Evolutionary conservation across 306 rosid species (phyloP).

Genomic region (Dryas alaskensis): DNA sequence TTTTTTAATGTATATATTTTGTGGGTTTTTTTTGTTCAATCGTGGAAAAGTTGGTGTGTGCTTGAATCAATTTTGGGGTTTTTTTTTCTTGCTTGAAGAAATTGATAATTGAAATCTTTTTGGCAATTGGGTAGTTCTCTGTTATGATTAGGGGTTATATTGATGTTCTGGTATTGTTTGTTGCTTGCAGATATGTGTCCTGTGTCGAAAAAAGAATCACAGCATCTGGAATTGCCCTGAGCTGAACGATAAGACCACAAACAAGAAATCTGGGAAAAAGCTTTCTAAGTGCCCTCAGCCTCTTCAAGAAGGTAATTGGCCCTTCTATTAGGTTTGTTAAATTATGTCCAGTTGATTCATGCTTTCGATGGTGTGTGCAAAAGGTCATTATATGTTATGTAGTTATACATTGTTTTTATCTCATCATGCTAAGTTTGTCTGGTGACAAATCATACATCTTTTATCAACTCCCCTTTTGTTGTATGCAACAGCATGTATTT

Average conservation of each 20-base stretch:
- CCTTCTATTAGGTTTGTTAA: not conserved
- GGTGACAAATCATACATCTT: not conserved
- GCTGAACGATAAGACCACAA: not conserved
- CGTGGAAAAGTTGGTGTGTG: not conserved
- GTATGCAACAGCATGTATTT: constrained; percentile 2
- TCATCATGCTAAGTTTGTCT: not conserved
- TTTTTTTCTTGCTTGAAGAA: not conserved
- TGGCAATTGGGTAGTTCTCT: not conserved
- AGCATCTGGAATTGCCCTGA: not conserved
- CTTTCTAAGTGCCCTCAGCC: not conserved
- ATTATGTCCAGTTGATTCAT: not conserved
- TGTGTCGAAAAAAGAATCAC: constrained; percentile 9
- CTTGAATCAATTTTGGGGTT: not conserved
- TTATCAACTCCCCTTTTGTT: not conserved
- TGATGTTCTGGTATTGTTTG: constrained; percentile 1
- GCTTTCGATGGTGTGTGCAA: not conserved
- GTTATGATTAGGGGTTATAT: not conserved
- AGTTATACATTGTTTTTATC: not conserved
- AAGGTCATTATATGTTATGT: not conserved
- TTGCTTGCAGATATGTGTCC: constrained; percentile 20
- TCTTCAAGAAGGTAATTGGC: constrained; percentile 3
- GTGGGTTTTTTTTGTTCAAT: not conserved
- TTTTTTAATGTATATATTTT: not conserved
- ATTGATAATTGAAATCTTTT: not conserved
- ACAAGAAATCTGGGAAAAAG: not conserved